A percentile compares a stretch with the other conserved stretches of the same genome.
These are phyloP conservation scores for Ascochyta fabae DNA, from an alignment of 2,329 filamentous ascomycete genomes.

Conservation along the genomic window DNA sequence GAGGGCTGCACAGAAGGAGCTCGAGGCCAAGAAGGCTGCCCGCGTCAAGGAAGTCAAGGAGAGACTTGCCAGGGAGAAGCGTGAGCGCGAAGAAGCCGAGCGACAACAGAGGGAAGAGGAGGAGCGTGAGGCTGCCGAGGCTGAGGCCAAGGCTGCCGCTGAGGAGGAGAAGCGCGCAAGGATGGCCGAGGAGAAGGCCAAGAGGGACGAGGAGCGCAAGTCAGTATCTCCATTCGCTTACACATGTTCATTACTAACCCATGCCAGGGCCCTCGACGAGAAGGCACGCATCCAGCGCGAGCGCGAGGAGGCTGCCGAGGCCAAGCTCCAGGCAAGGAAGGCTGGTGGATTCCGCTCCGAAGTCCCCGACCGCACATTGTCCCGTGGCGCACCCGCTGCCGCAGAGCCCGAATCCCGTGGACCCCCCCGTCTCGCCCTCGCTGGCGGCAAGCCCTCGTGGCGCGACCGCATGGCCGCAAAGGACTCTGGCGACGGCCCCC, in stretches of 20 bases:
- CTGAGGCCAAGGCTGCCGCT: conserved; percentile 79
- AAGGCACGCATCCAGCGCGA: conserved; percentile 72
- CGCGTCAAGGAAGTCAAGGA: conserved; percentile 90
- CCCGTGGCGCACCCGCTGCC: conserved; percentile 21
- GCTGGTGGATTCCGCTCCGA: conserved; percentile 48
- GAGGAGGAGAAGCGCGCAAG: conserved; percentile 81
- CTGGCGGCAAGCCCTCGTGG: conserved; percentile 71
- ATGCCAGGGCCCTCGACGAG: conserved; percentile 65
- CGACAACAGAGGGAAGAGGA: conserved; percentile 80
- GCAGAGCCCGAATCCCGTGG: conserved; percentile 46
- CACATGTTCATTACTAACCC: background rate
- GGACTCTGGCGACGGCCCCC: conserved; percentile 41
- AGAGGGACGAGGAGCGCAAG: conserved; percentile 65
- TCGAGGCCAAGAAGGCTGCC: conserved; percentile 87
- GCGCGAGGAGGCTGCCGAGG: conserved; percentile 87
- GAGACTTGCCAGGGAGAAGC: conserved; percentile 79
- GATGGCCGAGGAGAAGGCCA: conserved; percentile 72
- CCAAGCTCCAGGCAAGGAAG: conserved; percentile 71
- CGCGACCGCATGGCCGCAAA: conserved; percentile 71
- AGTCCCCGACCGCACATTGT: conserved; percentile 45
- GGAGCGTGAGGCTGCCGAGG: conserved; percentile 80
- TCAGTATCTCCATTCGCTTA: conserved; percentile 47
- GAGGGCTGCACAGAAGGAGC: conserved; percentile 87
- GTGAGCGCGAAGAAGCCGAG: conserved; percentile 85
- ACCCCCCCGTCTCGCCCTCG: conserved; percentile 68